phyloP scores from a whole-genome alignment of 371 early-diverging fungal species.

The Hamiltosporidium tvaerminnensis region DNA sequence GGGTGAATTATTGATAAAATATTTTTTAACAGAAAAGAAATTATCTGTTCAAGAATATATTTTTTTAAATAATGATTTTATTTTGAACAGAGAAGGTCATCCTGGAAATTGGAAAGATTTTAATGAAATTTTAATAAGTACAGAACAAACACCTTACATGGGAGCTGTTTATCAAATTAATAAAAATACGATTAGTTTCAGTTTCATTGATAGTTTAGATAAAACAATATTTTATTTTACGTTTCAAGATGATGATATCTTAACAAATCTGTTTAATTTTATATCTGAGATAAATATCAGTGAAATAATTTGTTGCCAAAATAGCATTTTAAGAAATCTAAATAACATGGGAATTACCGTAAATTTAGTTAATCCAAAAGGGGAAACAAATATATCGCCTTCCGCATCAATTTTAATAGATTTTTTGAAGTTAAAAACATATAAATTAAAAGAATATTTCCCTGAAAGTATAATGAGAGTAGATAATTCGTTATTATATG shows the following conservation, averaged over 20 bases:
- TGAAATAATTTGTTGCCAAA: slow-evolving; percentile 43
- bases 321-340: slow-evolving; percentile 14
- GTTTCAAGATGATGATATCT: slow-evolving; percentile 51
- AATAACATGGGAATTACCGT: slow-evolving; percentile 20
- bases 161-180: slow-evolving; percentile 18
- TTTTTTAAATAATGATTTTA: slow-evolving; percentile 6
- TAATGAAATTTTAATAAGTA: slow-evolving; percentile 36
- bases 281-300: slow-evolving; percentile 36
- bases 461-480: background rate
- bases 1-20: slow-evolving; percentile 23
- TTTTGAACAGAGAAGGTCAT: slow-evolving; percentile 27
- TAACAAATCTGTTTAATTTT: slow-evolving; percentile 33
- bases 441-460: background rate
- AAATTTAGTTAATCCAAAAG: slow-evolving; percentile 13
- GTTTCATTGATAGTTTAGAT: slow-evolving; percentile 14
- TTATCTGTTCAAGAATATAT: slow-evolving; percentile 45
- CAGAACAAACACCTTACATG: slow-evolving; percentile 21
- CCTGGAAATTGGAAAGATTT: slow-evolving; percentile 50
- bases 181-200: slow-evolving; percentile 8
- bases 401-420: background rate
- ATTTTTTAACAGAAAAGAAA: slow-evolving; percentile 7
- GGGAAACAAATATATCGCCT: background rate
- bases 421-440: background rate
- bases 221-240: slow-evolving; percentile 14
- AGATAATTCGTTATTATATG: background rate